These are phyloP conservation scores for Petunia hybrid DNA, from an alignment of 305 asterid species.

Conservation along the genomic window DNA sequence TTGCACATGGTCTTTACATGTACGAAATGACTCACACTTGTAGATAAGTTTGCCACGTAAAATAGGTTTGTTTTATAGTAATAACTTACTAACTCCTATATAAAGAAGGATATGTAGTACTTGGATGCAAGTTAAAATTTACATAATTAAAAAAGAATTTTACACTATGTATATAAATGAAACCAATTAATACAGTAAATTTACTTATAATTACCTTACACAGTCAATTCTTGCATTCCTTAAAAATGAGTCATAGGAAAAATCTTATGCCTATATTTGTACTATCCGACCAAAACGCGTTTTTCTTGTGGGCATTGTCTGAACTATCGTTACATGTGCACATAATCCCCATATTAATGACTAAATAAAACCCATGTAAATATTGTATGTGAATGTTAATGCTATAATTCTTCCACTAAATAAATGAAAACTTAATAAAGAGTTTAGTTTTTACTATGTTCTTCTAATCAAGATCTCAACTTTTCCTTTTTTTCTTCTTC, in stretches of 20 bases:
- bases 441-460: constrained; percentile 38
- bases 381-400: neutral
- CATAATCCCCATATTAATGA: neutral
- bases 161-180: too few species aligned
- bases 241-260: neutral
- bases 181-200: too few species aligned
- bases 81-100: too few species aligned
- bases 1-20: too few species aligned
- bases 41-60: too few species aligned
- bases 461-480: constrained; percentile 57
- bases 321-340: constrained; percentile 8
- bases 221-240: too few species aligned
- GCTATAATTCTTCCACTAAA: constrained; percentile 29
- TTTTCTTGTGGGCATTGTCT: constrained; percentile 29
- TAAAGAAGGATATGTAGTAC: too few species aligned
- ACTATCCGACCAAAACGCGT: constrained; percentile 41
- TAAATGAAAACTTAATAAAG: constrained; percentile 38
- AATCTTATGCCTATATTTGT: neutral
- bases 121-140: too few species aligned
- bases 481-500: constrained; percentile 31
- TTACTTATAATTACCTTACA: too few species aligned
- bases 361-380: constrained; percentile 15
- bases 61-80: too few species aligned
- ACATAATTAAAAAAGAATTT: too few species aligned
- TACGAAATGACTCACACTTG: too few species aligned